Base-by-base conservation (phyloP, 2,329 filamentous ascomycete genomes). In the Neonectria punicea region DNA sequence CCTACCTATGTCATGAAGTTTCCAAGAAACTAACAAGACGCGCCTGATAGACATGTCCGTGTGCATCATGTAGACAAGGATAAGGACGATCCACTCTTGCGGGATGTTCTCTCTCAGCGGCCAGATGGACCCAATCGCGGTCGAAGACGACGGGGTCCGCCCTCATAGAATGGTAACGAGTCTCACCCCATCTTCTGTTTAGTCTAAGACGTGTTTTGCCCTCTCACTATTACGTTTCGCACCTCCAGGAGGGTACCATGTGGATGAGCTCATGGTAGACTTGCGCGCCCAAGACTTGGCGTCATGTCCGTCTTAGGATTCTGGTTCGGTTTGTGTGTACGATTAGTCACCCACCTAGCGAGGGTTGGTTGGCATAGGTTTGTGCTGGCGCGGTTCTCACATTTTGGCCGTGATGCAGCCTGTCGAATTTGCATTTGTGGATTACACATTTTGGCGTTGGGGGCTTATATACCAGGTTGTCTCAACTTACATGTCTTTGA, bases 11-110 rank as follows among this genome's bases (percentile, higher is more conserved):
- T 53, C 25, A 6, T 13, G 20, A 34, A 49, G 30, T 18, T 28
- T 32, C 36, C 41, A 41, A 30, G 47, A 67, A n/a, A 61, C 66
- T 72, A 58, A 67, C 58, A 28, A 49, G 16, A 43, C 13, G 3
- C 18, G 28, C 53, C 53, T 49, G 5, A 61, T 55, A 97, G 94
- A 78, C 96, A 99, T 79, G 96, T 98, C 36, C 89, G 93, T 59
- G 93, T 96, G 46, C 95, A 98, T 77, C 96, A 98, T 77, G 83
- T 90, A 43, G 94, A 98, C 75, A 96, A 93, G 78, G 90, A 92
- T 76, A 95, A 94, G 78, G 94, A 98, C 71, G 95, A 98, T 74
- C 89, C 92, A 0, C 80, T 85, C 59, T 82, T 99, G 44, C 87
- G 94, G 57, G 91, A 95, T 53, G 95, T 98, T 1, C 87, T 98